Conservation (phyloP, 345 rosid genomes). For the Citrus sinensis region DNA sequence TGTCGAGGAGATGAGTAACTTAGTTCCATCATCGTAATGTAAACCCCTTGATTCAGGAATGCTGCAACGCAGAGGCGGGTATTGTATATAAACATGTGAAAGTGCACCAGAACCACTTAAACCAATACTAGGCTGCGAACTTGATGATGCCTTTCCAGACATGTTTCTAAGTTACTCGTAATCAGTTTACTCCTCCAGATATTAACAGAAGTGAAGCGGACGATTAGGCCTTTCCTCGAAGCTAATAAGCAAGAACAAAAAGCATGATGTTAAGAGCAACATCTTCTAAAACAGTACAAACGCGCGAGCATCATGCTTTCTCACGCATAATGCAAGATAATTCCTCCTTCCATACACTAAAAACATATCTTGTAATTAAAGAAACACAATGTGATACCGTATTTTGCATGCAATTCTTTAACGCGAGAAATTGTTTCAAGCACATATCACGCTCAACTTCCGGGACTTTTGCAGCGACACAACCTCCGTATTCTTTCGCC, state of each 20-base stretch:
- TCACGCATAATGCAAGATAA: background rate
- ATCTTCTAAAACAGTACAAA: conserved; percentile 2
- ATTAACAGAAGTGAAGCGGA: background rate
- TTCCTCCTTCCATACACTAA: background rate
- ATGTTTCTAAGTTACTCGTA: conserved; percentile 25
- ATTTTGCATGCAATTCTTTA: conserved; percentile 87
- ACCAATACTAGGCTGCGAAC: conserved; percentile 54
- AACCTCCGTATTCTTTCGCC: conserved; percentile 89
- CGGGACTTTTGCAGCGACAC: conserved; percentile 84
- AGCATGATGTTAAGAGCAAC: conserved; percentile 16
- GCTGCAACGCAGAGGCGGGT: conserved; percentile 67
- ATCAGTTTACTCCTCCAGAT: conserved; percentile 2
- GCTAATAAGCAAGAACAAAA: conserved; percentile 33
- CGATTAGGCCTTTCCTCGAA: conserved; percentile 49
- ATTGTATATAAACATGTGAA: conserved; percentile 77
- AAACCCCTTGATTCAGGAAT: conserved; percentile 68
- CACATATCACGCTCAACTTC: conserved; percentile 84
- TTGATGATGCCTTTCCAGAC: conserved; percentile 66
- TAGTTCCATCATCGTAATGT: conserved; percentile 91
- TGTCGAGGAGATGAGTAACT: conserved; percentile 57
- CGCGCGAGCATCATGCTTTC: background rate
- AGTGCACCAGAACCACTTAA: conserved; percentile 64
- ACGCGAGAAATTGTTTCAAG: conserved; percentile 79
- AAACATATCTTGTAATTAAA: background rate
- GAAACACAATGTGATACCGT: conserved; percentile 46